Evolutionary conservation across 768 basidiomycete genomes (phyloP), one percentile per base, ranked within the genome.

Genomic region (Leccinum incarnatum): DNA sequence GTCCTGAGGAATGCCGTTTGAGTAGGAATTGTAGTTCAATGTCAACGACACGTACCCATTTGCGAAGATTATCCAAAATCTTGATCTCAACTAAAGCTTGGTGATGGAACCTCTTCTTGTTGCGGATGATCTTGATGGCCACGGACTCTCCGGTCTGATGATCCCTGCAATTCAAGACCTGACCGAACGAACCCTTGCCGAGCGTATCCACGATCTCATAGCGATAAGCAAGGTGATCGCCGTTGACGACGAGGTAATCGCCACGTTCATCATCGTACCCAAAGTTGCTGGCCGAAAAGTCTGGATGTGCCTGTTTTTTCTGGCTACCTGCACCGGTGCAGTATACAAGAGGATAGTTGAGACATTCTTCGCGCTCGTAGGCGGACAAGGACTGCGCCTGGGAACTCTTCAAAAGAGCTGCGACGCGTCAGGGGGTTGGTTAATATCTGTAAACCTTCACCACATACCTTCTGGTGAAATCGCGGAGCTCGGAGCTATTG

Each of bases 81-180:
- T 98, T 98, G 76, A 98, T 96, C 77, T 98, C 97, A n/a, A 98
- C 95, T 47, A 98, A 74, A 1, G 96, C 97, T 73, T 98, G 97
- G 67, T 96, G 93, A 72, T 98, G 95, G 79, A 98, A 98, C 51
- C 97, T 83, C 75, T 98, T 98, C 81, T 98, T 98, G 79, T 98
- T 98, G 42, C 97, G 87, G 66, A 99, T 98, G 62, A 99, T 98
- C 81, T 99, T 99, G 77, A 99, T 87, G 17, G 97, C 97, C 10
- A 98, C 93, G n/a, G 93, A 95, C 67, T 91, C 84, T 10, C 97
- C 97, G 12, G 95, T 94, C 68, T 85, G 87, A 70, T 98, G 93
- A 75, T 98, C 97, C 45, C 96, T 87, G 73, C 96, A 98, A 69
- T 92, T 89, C 19, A 98, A 74, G 14, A 99, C 97, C 71, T 98